phyloP scores from a whole-genome alignment of 768 basidiomycete genomes.

The Lactarius sp. region DNA sequence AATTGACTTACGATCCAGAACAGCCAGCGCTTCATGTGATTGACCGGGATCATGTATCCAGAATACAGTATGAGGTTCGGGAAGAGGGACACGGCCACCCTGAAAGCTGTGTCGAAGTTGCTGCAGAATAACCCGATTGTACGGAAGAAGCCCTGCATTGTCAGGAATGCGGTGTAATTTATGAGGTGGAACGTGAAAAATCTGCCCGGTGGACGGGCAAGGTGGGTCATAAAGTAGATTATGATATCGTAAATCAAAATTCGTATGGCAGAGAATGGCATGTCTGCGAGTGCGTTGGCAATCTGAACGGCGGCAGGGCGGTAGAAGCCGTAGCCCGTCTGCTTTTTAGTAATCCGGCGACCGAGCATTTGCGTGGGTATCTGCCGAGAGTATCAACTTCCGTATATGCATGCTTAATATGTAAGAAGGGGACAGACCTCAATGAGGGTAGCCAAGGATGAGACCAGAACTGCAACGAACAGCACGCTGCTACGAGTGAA shows the following conservation, averaged over 20 bases:
- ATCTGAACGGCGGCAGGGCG: constrained; percentile 59
- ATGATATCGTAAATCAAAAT: constrained; percentile 60
- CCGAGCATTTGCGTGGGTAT: constrained; percentile 79
- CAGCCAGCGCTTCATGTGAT: constrained; percentile 74
- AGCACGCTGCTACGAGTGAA: constrained; percentile 86
- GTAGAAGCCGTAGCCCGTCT: constrained; percentile 62
- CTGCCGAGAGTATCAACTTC: constrained; percentile 39
- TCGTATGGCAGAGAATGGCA: constrained; percentile 62
- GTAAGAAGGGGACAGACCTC: constrained; percentile 41
- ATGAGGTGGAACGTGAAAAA: constrained; percentile 65
- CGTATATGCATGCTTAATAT: neutral
- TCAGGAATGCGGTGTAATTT: constrained; percentile 57
- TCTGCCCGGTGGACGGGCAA: constrained; percentile 39
- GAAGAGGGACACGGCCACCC: constrained; percentile 41
- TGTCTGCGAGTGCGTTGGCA: constrained; percentile 62
- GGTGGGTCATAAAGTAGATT: constrained; percentile 62
- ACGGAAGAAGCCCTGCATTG: constrained; percentile 86
- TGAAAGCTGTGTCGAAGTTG: constrained; percentile 51
- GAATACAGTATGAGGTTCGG: constrained; percentile 72
- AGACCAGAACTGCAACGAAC: constrained; percentile 64
- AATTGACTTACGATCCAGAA: constrained; percentile 70
- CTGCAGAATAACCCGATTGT: constrained; percentile 55
- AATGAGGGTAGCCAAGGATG: constrained; percentile 64
- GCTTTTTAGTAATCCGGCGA: constrained; percentile 69
- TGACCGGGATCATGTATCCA: constrained; percentile 64